These are phyloP conservation scores for Globomyces pollinis-pini DNA, from an alignment of 192 early-diverging fungal genomes.

Conservation along the genomic window DNA sequence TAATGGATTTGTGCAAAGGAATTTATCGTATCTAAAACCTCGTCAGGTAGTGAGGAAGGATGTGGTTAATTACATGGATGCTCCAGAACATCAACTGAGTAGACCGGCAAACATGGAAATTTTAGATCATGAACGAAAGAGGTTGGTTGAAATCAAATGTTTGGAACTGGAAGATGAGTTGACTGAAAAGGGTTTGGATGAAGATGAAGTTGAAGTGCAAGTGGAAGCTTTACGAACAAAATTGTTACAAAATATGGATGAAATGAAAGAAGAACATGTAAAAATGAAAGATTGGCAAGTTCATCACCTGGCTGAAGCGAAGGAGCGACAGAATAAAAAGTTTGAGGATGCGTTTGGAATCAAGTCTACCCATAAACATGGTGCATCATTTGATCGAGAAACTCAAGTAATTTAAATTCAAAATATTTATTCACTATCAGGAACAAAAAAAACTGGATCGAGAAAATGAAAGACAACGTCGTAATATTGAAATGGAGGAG, in stretches of 20 bases:
- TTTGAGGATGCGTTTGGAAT: conserved; percentile 66
- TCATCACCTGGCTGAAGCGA: conserved; percentile 65
- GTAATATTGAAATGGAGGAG: conserved; percentile 14
- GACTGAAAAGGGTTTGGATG: conserved; percentile 60
- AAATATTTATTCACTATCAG: too few relatives aligned
- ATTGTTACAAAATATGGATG: conserved; percentile 48
- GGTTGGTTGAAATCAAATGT: conserved; percentile 82
- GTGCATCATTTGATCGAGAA: conserved; percentile 70
- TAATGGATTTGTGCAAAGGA: conserved; percentile 92
- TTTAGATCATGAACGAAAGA: conserved; percentile 76
- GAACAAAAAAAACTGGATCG: background rate
- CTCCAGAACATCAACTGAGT: conserved; percentile 6
- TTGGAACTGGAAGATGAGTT: conserved; percentile 70
- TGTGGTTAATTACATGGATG: background rate
- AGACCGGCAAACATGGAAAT: conserved; percentile 70
- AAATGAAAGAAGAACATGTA: conserved; percentile 13
- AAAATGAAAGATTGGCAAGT: conserved; percentile 54
- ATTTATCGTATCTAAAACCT: conserved; percentile 64
- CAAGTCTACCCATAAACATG: conserved; percentile 50
- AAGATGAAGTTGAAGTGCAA: conserved; percentile 59
- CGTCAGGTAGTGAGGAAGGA: conserved; percentile 23
- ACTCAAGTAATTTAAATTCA: conserved; percentile 39
- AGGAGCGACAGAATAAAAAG: conserved; percentile 55
- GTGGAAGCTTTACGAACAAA: conserved; percentile 52
- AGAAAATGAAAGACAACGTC: background rate